A percentile compares a stretch with the other conserved stretches of the same genome.
Evolutionary conservation across 2,329 filamentous ascomycete species (phyloP).

Genomic region (Raffaelea albimanens): DNA sequence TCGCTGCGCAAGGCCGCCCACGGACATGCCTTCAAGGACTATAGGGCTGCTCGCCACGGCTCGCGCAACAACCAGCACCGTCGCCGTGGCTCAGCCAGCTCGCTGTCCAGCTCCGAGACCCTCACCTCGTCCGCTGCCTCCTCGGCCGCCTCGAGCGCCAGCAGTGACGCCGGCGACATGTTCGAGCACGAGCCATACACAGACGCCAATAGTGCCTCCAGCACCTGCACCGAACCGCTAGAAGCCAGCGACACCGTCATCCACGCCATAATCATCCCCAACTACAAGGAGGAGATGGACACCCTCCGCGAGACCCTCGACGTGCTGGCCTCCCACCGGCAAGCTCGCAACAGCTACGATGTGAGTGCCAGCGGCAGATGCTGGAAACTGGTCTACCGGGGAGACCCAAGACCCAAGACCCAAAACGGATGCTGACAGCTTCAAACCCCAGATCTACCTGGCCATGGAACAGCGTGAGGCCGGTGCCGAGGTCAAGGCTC

Average conservation of each 20-base stretch:
- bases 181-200: slow-evolving; percentile 33
- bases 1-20: slow-evolving; percentile 35
- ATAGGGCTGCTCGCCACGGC: slow-evolving; percentile 35
- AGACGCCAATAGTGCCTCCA: slow-evolving; percentile 32
- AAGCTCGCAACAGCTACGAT: slow-evolving; percentile 56
- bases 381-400: too few relatives aligned
- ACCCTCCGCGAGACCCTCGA: slow-evolving; percentile 59
- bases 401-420: too few relatives aligned
- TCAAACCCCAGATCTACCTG: slow-evolving; percentile 58
- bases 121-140: slow-evolving; percentile 37
- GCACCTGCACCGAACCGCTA: slow-evolving; percentile 21
- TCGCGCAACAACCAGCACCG: too few relatives aligned
- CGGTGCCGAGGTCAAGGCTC: slow-evolving; percentile 51
- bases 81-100: slow-evolving; percentile 44
- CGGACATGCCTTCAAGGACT: slow-evolving; percentile 35
- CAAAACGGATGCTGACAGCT: too few relatives aligned
- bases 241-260: slow-evolving; percentile 25
- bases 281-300: slow-evolving; percentile 65
- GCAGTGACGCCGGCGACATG: slow-evolving; percentile 42
- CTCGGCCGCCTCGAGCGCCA: slow-evolving; percentile 36
- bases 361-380: slow-evolving; percentile 41
- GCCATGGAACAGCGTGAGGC: slow-evolving; percentile 64
- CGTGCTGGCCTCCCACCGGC: slow-evolving; percentile 57
- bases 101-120: slow-evolving; percentile 47
- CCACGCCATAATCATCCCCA: slow-evolving; percentile 61